Conservation (phyloP, 371 early-diverging fungal species). For the Apophysomyces sp. region DNA sequence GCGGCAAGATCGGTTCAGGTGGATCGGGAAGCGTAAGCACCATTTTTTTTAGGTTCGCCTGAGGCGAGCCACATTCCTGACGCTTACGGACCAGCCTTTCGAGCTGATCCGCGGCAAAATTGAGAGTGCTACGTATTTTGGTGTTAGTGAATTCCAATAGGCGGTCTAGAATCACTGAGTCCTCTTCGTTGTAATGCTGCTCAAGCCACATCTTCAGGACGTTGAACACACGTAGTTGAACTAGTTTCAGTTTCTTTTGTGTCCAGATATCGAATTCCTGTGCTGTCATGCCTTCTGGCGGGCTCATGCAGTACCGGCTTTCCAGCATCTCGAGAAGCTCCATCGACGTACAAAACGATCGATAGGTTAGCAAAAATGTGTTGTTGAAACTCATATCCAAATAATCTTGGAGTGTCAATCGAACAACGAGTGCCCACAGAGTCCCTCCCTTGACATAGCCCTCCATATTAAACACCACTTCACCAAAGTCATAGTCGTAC, state of each 20-base stretch:
- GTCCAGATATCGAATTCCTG: slow-evolving; percentile 74
- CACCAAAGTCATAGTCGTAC: slow-evolving; percentile 71
- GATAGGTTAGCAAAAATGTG: slow-evolving; percentile 88
- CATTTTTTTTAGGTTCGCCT: slow-evolving; percentile 58
- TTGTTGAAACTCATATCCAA: slow-evolving; percentile 70
- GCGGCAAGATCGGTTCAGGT: slow-evolving; percentile 71
- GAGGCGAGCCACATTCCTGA: slow-evolving; percentile 42
- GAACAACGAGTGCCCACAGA: slow-evolving; percentile 77
- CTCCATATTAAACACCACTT: slow-evolving; percentile 82
- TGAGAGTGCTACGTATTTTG: slow-evolving; percentile 61
- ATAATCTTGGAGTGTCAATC: slow-evolving; percentile 83
- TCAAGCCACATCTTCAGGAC: slow-evolving; percentile 91
- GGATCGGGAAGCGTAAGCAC: slow-evolving; percentile 62
- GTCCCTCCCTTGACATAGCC: slow-evolving; percentile 89
- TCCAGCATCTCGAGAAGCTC: slow-evolving; percentile 71
- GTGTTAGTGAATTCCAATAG: slow-evolving; percentile 72
- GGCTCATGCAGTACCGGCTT: slow-evolving; percentile 66
- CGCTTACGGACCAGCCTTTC: slow-evolving; percentile 64
- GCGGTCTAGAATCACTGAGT: slow-evolving; percentile 56
- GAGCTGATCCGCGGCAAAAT: slow-evolving; percentile 60
- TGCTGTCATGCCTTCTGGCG: slow-evolving; percentile 63
- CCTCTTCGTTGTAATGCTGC: slow-evolving; percentile 71
- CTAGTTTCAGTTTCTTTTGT: slow-evolving; percentile 80
- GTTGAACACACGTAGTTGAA: slow-evolving; percentile 85
- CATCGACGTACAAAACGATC: slow-evolving; percentile 73